Base-by-base conservation (phyloP, 2,329 filamentous ascomycete species). In the Chaetomiaceae sp. region DNA sequence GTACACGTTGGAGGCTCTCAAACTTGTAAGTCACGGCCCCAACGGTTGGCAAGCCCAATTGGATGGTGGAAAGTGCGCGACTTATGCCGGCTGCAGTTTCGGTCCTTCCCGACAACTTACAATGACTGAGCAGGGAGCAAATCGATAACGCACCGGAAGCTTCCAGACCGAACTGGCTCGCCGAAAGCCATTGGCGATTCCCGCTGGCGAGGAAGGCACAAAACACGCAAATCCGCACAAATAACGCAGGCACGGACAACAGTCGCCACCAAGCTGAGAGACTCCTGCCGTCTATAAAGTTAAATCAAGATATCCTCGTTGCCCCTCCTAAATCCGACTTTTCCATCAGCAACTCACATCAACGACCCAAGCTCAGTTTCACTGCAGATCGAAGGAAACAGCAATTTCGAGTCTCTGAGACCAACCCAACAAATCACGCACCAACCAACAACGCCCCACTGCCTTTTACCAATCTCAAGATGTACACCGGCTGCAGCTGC, bases 401-500 rank as follows among this genome's bases (percentile, higher is more conserved):
- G 18, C 30, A n/a, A 17, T n/a, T 26, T 18, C 36, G 42, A 40
- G 14, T 26, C 38, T 34, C 14, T 10, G 17, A 48, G 20, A 39
- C 36, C 39, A 37, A 42, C 30, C n/a, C n/a, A 40, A 32, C 12
- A 34, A 30, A 19, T n/a, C 15, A 32, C 47, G 20, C 40, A 14
- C 27, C n/a, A 24, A 51, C 26, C 34, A 47, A 9, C 22, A 9
- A 9, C 5, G 5, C 26, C 38, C 38, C 40, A 17, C 40, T 44
- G 2, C 29, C 22, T 27, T 11, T 30, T 11, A n/a, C 10, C 7
- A 32, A 32, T n/a, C 29, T 38, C 48, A 56, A 50, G 26, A 55
- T 57, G 53, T 39, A 42, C n/a, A n/a, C n/a, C 35, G 51, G 51
- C 40, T 55, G 53, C 37, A 42, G 40, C 41, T 55, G 55, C 48